Percentiles rank a stretch among this genome's conserved stretches.
Evolutionary conservation across 331 rosid genomes (phyloP).

Genomic region (Malus hybrid): DNA sequence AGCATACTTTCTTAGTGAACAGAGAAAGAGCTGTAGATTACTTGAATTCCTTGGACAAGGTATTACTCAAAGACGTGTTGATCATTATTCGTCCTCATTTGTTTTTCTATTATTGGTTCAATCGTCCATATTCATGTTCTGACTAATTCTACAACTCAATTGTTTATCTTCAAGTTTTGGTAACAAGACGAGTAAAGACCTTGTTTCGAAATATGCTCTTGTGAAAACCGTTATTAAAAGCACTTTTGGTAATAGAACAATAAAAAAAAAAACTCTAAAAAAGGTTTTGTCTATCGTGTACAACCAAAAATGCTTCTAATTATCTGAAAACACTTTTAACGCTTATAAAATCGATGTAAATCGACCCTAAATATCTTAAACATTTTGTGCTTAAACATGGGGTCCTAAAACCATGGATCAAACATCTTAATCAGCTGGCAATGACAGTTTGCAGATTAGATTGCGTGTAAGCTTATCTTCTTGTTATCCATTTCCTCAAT

Average conservation of each 20-base stretch:
- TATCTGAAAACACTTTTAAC: neutral
- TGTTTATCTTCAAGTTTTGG: neutral
- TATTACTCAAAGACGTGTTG: slow-evolving; percentile 1
- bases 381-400: neutral
- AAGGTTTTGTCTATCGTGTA: neutral
- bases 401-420: neutral
- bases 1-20: slow-evolving; percentile 71
- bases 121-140: neutral
- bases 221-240: neutral
- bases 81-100: neutral
- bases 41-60: slow-evolving; percentile 89
- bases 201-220: too few species aligned
- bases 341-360: neutral
- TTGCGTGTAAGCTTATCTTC: slow-evolving; percentile 7
- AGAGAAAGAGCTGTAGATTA: slow-evolving; percentile 96
- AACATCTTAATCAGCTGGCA: slow-evolving; percentile 4
- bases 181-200: neutral
- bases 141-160: neutral
- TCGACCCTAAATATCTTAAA: neutral
- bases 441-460: neutral
- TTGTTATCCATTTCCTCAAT: neutral
- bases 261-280: too few species aligned
- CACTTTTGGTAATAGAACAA: neutral
- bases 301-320: neutral
- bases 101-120: neutral